phyloP scores from a whole-genome alignment of 352 stramenopile genomes.

The Pythium grandisporangium region DNA sequence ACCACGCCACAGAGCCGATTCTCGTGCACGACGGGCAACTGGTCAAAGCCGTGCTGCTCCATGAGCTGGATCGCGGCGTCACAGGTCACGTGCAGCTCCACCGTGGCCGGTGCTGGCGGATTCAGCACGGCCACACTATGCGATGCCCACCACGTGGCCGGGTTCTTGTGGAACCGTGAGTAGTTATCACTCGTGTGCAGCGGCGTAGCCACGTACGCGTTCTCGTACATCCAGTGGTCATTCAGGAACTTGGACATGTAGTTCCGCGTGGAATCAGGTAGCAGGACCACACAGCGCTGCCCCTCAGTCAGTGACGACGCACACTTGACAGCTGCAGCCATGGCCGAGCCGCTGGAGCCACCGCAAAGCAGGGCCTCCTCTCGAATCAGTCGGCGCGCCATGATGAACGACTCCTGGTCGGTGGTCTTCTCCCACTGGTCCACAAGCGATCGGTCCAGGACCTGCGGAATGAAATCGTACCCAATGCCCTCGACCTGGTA shows the following conservation, averaged over 20 bases:
- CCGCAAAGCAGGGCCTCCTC: constrained; percentile 93
- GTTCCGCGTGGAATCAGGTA: constrained; percentile 94
- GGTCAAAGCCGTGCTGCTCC: constrained; percentile 85
- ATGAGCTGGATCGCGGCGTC: constrained; percentile 91
- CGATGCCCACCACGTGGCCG: constrained; percentile 88
- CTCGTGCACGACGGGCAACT: constrained; percentile 65
- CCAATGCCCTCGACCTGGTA: constrained; percentile 96
- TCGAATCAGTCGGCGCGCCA: constrained; percentile 90
- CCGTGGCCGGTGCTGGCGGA: constrained; percentile 79
- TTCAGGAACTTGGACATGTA: constrained; percentile 98
- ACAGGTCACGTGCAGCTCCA: constrained; percentile 75
- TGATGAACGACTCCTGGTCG: constrained; percentile 92
- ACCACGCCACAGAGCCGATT: constrained; percentile 88
- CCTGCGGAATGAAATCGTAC: constrained; percentile 95
- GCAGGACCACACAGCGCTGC: constrained; percentile 91
- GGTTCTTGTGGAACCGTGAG: constrained; percentile 51
- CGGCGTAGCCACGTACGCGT: constrained; percentile 60
- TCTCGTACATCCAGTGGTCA: constrained; percentile 91
- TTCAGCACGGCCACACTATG: constrained; percentile 75
- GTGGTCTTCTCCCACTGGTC: constrained; percentile 94
- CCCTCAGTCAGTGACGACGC: constrained; percentile 70
- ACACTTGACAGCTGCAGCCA: constrained; percentile 74
- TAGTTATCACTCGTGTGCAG: constrained; percentile 69
- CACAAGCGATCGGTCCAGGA: constrained; percentile 88
- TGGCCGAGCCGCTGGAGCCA: constrained; percentile 86